phyloP scores from a whole-genome alignment of 805 yeast species.

The Saccharomycopsis lassenensis region DNA sequence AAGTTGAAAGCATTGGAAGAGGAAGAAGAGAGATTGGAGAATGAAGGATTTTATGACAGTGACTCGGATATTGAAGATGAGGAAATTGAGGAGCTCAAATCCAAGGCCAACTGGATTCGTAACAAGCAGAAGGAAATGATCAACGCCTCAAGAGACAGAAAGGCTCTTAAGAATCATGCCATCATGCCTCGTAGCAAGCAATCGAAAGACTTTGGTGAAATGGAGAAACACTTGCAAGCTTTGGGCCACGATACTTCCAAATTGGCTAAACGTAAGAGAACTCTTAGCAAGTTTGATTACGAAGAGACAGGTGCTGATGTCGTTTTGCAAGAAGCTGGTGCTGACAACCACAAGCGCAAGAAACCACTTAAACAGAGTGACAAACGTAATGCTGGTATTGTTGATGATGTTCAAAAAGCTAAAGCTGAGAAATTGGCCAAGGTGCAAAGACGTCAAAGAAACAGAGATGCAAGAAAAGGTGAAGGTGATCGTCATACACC shows the following conservation, averaged over 20 bases:
- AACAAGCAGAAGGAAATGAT: conserved; percentile 91
- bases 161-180: conserved; percentile 76
- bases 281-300: conserved; percentile 29
- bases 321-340: conserved; percentile 44
- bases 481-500: conserved; percentile 91
- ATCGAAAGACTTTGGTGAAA: conserved; percentile 58
- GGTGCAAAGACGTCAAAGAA: conserved; percentile 87
- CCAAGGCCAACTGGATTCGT: conserved; percentile 92
- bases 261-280: conserved; percentile 42
- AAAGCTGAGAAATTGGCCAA: conserved; percentile 83
- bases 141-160: conserved; percentile 76
- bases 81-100: conserved; percentile 56
- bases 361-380: conserved; percentile 54
- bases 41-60: conserved; percentile 91
- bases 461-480: conserved; percentile 85
- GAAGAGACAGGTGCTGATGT: conserved; percentile 64
- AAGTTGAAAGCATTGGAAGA: conserved; percentile 92
- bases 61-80: conserved; percentile 65
- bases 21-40: conserved; percentile 89
- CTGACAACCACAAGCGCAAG: conserved; percentile 30
- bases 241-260: conserved; percentile 80
- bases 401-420: conserved; percentile 67
- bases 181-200: conserved; percentile 85
- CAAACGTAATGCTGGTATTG: conserved; percentile 77
- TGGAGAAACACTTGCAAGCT: conserved; percentile 83